Evolutionary conservation across 192 early-diverging fungal species (phyloP).

Genomic region (Coemansia sp.): DNA sequence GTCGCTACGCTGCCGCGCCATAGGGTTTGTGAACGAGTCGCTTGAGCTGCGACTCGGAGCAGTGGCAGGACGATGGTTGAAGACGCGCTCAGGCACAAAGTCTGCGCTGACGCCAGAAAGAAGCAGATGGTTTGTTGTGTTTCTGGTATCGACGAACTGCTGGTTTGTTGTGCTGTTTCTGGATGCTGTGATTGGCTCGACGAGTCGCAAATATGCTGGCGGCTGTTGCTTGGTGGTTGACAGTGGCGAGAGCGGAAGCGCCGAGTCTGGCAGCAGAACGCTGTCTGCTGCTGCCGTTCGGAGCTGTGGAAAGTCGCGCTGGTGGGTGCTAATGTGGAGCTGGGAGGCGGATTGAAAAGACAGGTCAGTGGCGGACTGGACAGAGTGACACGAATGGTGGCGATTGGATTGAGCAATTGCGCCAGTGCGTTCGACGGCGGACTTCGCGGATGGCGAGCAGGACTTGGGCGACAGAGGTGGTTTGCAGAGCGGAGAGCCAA

Average conservation of each 20-base stretch:
- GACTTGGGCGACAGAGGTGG: conserved; percentile 12
- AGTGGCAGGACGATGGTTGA: conserved; percentile 5
- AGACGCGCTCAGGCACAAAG: conserved; percentile 27
- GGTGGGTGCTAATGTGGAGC: no score
- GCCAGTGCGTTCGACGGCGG: background rate
- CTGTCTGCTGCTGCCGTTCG: conserved; percentile 7
- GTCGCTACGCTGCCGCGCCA: no score
- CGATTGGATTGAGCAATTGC: no score
- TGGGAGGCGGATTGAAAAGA: no score
- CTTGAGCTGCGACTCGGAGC: background rate
- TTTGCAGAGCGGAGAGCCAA: background rate
- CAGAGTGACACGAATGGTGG: no score
- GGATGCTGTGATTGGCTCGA: conserved; percentile 7
- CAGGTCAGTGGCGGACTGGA: no score
- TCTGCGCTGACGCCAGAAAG: conserved; percentile 33
- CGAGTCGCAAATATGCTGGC: conserved; percentile 36
- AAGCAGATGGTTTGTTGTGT: conserved; percentile 35
- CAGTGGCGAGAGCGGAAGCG: conserved; percentile 5
- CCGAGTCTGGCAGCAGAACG: conserved; percentile 10
- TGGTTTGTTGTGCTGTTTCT: conserved; percentile 1
- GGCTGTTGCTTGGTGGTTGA: conserved; percentile 1
- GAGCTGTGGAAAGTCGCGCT: background rate
- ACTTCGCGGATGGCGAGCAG: conserved; percentile 7
- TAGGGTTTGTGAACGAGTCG: no score
- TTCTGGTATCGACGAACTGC: background rate